Percentiles rank a stretch among this genome's conserved stretches.
Evolutionary conservation across 345 rosid species (phyloP).

Genomic region (Aethionema arabicum): DNA sequence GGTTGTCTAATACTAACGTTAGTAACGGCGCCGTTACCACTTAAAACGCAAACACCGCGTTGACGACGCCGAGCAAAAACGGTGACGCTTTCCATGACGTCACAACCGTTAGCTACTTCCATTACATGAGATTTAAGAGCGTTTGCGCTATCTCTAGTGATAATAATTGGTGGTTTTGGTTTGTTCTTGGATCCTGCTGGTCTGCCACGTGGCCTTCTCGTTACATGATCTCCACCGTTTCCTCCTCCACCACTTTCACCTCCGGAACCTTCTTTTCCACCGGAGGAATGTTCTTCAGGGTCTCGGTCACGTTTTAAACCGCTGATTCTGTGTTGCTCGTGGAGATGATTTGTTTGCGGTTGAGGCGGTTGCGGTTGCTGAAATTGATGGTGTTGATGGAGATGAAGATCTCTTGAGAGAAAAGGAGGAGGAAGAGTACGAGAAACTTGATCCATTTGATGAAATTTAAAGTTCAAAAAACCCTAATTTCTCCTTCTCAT

Average conservation of each 20-base stretch:
- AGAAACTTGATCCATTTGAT: constrained; percentile 69
- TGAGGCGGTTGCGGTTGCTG: constrained; percentile 59
- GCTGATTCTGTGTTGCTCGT: constrained; percentile 44
- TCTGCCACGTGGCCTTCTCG: constrained; percentile 77
- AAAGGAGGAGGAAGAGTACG: constrained; percentile 91
- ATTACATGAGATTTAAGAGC: constrained; percentile 92
- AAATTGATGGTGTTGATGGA: constrained; percentile 62
- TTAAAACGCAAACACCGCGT: constrained; percentile 82
- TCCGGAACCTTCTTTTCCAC: constrained; percentile 41
- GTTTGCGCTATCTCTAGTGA: constrained; percentile 93
- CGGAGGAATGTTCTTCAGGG: constrained; percentile 37
- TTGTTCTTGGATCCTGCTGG: constrained; percentile 91
- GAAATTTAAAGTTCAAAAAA: constrained; percentile 7
- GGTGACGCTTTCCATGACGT: constrained; percentile 76
- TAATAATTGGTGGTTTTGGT: constrained; percentile 89
- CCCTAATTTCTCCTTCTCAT: constrained; percentile 35
- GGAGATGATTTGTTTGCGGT: constrained; percentile 50
- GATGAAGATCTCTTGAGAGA: constrained; percentile 74
- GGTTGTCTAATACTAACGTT: constrained; percentile 84
- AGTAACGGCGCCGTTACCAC: constrained; percentile 84
- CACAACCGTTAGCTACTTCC: constrained; percentile 80
- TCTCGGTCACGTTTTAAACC: constrained; percentile 74
- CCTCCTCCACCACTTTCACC: constrained; percentile 42
- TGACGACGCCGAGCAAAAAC: constrained; percentile 76
- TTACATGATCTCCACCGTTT: constrained; percentile 50